phyloP scores from a whole-genome alignment of 352 stramenopile genomes.

The Globisporangium spiculum region DNA sequence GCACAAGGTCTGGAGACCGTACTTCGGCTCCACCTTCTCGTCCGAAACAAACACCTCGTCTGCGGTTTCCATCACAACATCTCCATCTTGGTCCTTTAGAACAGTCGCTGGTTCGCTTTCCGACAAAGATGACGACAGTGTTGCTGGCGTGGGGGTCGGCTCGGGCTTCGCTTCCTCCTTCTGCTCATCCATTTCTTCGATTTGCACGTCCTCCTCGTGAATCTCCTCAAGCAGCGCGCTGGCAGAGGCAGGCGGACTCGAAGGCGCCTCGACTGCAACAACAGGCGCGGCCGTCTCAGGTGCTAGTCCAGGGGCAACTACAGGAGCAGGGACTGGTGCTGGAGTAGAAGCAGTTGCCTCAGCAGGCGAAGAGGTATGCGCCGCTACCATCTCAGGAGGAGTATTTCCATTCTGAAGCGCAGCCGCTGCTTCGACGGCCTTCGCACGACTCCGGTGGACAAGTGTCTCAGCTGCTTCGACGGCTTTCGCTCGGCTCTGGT shows the following conservation, averaged over 20 bases:
- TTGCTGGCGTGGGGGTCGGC: not conserved
- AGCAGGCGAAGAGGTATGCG: not conserved
- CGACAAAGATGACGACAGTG: not conserved
- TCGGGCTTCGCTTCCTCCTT: constrained; percentile 11
- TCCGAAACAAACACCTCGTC: not conserved
- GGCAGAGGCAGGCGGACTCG: not conserved
- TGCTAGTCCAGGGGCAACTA: not conserved
- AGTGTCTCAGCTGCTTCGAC: constrained; percentile 29
- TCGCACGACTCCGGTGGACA: not conserved
- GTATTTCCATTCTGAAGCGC: constrained; percentile 13
- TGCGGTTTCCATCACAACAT: constrained; percentile 55
- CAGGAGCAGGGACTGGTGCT: not conserved
- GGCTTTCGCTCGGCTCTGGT: constrained; percentile 13
- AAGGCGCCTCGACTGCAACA: not conserved
- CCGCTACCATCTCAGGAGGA: not conserved
- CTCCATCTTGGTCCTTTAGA: constrained; percentile 42
- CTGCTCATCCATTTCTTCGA: constrained; percentile 9
- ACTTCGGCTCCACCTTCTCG: constrained; percentile 57
- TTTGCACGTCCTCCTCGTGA: constrained; percentile 3
- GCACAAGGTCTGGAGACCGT: constrained; percentile 71
- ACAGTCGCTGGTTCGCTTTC: constrained; percentile 2
- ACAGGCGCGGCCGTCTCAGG: not conserved
- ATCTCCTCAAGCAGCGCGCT: constrained; percentile 8
- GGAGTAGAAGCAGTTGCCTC: not conserved
- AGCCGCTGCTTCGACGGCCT: constrained; percentile 10